phyloP scores from a whole-genome alignment of 2,329 filamentous ascomycete species.

The Pseudogymnoascus sp. region DNA sequence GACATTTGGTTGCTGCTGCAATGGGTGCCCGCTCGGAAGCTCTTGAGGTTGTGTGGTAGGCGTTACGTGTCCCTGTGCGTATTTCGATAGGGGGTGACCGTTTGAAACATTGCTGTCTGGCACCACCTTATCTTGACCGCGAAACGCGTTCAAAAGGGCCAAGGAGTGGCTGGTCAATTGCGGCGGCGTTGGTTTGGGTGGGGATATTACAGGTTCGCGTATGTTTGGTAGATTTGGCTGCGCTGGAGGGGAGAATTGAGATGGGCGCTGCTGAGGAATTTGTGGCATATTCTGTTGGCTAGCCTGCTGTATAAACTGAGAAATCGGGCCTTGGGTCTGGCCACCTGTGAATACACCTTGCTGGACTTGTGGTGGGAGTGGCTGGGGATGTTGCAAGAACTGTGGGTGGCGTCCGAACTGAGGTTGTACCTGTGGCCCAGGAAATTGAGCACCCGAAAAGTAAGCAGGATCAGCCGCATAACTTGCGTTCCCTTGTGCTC shows the following conservation, averaged over 20 bases:
- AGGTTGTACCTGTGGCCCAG: constrained; percentile 15
- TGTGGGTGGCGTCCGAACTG: constrained; percentile 21
- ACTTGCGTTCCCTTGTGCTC: not conserved
- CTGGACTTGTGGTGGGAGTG: constrained; percentile 45
- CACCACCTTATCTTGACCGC: constrained; percentile 20
- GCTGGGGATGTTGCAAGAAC: constrained; percentile 29
- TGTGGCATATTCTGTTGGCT: constrained; percentile 9
- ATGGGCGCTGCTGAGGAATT: constrained; percentile 2
- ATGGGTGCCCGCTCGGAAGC: constrained; percentile 17
- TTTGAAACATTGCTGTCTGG: constrained; percentile 12
- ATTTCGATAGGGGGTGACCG: constrained; percentile 17
- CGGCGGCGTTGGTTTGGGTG: constrained; percentile 19
- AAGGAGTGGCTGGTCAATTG: constrained; percentile 36
- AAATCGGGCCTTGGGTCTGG: constrained; percentile 25
- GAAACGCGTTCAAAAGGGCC: constrained; percentile 39
- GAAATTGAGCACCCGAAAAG: not conserved
- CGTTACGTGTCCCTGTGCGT: constrained; percentile 12
- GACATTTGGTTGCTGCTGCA: not conserved
- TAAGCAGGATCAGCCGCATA: not conserved
- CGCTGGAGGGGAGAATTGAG: constrained; percentile 9
- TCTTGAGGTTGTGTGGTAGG: constrained; percentile 18
- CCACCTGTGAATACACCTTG: constrained; percentile 40
- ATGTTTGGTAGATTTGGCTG: constrained; percentile 23
- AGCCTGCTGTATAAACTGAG: constrained; percentile 22
- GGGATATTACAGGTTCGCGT: constrained; percentile 23